These are phyloP conservation scores for Alternaria consortialis DNA, from an alignment of 2,329 filamentous ascomycete genomes.

Conservation along the genomic window DNA sequence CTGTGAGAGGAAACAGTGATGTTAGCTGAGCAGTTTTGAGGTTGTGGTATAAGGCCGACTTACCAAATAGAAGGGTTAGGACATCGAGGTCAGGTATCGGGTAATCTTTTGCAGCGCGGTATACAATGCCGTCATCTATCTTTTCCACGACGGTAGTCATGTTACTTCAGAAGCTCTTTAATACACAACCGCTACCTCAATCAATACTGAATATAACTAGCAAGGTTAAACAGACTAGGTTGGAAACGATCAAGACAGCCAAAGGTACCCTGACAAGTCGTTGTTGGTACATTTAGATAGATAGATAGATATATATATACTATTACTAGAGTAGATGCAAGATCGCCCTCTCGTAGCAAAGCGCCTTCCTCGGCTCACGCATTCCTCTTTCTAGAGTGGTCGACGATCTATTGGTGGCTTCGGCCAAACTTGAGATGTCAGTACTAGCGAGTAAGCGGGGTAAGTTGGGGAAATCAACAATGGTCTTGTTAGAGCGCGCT, in stretches of 20 bases:
- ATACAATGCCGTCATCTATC: slow-evolving; percentile 41
- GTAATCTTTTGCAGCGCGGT: slow-evolving; percentile 44
- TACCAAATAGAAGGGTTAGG: slow-evolving; percentile 55
- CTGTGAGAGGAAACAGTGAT: slow-evolving; percentile 20
- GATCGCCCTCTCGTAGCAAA: not conserved
- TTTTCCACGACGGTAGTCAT: slow-evolving; percentile 49
- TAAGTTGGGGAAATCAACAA: slow-evolving; percentile 20
- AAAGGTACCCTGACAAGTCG: not conserved
- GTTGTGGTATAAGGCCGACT: not conserved
- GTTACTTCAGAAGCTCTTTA: not conserved
- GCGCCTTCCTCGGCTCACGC: not conserved
- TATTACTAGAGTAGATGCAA: not conserved
- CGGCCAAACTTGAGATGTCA: slow-evolving; percentile 29
- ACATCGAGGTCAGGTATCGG: slow-evolving; percentile 52
- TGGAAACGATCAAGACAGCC: not conserved
- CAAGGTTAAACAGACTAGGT: not conserved
- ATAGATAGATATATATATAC: no score
- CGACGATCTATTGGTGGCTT: slow-evolving; percentile 16
- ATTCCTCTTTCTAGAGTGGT: not conserved
- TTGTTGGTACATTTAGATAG: not conserved
- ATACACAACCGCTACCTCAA: not conserved
- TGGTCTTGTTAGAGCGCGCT: not conserved
- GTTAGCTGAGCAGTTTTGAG: not conserved
- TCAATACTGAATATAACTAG: not conserved
- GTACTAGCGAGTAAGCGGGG: slow-evolving; percentile 34